Conservation (phyloP, 805 yeast species). For the Yarrowia phangngaensis region DNA sequence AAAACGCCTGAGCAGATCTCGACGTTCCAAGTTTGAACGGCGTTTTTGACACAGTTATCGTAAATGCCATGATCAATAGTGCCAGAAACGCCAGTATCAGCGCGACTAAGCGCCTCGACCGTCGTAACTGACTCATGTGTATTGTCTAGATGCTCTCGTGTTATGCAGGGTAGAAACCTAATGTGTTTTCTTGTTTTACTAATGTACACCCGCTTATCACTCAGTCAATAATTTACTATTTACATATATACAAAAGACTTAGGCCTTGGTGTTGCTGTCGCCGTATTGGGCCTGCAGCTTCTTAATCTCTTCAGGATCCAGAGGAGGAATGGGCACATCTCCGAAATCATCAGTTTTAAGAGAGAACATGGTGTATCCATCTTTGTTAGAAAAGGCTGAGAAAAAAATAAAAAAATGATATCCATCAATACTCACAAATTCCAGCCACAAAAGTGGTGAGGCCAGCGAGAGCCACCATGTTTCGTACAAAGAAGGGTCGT, state of each 20-base stretch:
- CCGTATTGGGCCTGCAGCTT: slow-evolving; percentile 22
- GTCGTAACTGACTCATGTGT: slow-evolving; percentile 8
- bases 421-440: slow-evolving; percentile 48
- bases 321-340: slow-evolving; percentile 93
- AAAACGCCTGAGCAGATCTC: not conserved
- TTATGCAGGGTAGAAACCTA: not conserved
- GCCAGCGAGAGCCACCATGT: slow-evolving; percentile 57
- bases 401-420: not conserved
- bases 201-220: not conserved
- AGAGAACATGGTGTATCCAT: slow-evolving; percentile 37
- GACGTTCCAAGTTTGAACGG: not conserved
- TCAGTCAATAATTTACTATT: slow-evolving; percentile 25
- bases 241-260: slow-evolving; percentile 23
- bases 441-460: slow-evolving; percentile 64
- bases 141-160: not conserved
- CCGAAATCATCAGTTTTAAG: slow-evolving; percentile 67
- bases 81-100: slow-evolving; percentile 1
- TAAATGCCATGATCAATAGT: slow-evolving; percentile 12
- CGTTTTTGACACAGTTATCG: slow-evolving; percentile 3
- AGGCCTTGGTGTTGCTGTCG: slow-evolving; percentile 19
- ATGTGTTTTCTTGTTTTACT: not conserved
- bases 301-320: slow-evolving; percentile 59
- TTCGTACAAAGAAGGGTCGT: slow-evolving; percentile 76
- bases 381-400: slow-evolving; percentile 26
- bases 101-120: slow-evolving; percentile 7